These are phyloP conservation scores for Yamadazyma philogaea DNA, from an alignment of 805 yeast genomes.

Conservation along the genomic window DNA sequence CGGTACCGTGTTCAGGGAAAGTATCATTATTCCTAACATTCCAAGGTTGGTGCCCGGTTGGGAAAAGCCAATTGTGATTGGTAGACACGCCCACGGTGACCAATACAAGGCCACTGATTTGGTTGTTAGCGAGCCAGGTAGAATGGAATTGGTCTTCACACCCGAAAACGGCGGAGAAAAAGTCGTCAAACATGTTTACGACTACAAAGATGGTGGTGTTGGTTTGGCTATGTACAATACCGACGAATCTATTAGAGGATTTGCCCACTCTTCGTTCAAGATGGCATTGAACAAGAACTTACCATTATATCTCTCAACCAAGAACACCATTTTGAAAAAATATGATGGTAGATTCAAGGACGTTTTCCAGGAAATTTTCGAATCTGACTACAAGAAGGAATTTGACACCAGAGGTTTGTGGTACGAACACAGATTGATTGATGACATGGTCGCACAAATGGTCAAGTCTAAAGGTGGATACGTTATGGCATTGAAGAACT, in stretches of 20 bases:
- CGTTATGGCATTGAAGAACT: conserved; percentile 76
- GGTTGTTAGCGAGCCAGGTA: conserved; percentile 64
- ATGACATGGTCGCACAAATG: conserved; percentile 90
- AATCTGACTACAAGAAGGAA: conserved; percentile 49
- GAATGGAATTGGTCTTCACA: conserved; percentile 60
- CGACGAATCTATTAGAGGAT: conserved; percentile 70
- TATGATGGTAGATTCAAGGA: conserved; percentile 84
- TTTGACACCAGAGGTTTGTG: conserved; percentile 62
- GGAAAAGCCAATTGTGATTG: conserved; percentile 80
- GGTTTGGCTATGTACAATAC: conserved; percentile 84
- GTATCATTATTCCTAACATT: conserved; percentile 72
- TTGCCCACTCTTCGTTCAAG: conserved; percentile 78
- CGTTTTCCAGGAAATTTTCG: conserved; percentile 68
- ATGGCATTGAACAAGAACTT: conserved; percentile 63
- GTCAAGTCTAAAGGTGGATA: conserved; percentile 80
- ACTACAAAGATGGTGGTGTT: conserved; percentile 74
- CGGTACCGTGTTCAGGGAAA: conserved; percentile 83
- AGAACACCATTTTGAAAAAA: conserved; percentile 77
- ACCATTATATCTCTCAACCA: conserved; percentile 68
- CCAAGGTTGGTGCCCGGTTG: conserved; percentile 77
- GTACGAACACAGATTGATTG: conserved; percentile 80
- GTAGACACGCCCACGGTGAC: conserved; percentile 85
- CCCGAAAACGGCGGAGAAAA: conserved; percentile 57
- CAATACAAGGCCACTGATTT: conserved; percentile 80
- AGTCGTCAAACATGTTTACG: conserved; percentile 51